A percentile compares a stretch with the other conserved stretches of the same genome.
These are phyloP conservation scores for Gyrodon lividus DNA, from an alignment of 768 basidiomycete genomes.

Conservation along the genomic window DNA sequence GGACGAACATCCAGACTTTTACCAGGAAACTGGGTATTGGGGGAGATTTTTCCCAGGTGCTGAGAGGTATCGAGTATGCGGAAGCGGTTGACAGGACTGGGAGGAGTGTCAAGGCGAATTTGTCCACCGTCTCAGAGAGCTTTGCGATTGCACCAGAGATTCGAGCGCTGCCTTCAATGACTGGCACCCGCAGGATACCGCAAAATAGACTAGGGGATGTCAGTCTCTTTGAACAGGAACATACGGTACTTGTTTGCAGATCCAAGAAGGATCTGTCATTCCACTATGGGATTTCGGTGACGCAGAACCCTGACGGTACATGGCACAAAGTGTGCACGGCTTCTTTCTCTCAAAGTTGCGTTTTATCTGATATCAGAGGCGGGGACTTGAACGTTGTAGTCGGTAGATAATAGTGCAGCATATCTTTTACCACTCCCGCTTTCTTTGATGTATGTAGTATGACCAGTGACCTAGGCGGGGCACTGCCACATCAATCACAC, in stretches of 20 bases:
- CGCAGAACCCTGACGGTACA: background rate
- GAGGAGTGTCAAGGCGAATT: slow-evolving; percentile 5
- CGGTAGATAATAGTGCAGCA: background rate
- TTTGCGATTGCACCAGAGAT: background rate
- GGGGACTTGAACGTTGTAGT: slow-evolving; percentile 1
- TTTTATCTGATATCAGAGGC: background rate
- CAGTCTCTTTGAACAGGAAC: slow-evolving; percentile 5
- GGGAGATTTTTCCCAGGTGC: background rate
- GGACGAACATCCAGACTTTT: background rate
- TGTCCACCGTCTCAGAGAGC: background rate
- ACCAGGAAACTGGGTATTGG: background rate
- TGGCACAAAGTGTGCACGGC: slow-evolving; percentile 12
- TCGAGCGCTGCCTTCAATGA: background rate
- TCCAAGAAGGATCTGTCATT: slow-evolving; percentile 8
- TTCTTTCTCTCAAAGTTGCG: slow-evolving; percentile 5
- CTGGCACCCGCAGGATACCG: background rate
- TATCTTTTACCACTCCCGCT: too few relatives aligned
- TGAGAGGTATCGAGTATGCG: background rate
- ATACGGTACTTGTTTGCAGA: slow-evolving; percentile 6
- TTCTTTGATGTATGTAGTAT: too few relatives aligned
- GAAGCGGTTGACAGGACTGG: background rate
- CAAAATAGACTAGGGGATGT: slow-evolving; percentile 8
- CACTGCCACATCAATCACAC: too few relatives aligned
- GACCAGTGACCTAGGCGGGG: too few relatives aligned
- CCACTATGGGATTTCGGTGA: slow-evolving; percentile 11